A percentile compares a stretch with the other conserved stretches of the same genome.
Evolutionary conservation across 176 grass and related monocot species (phyloP).

Genomic region (maize (Zea mays)): DNA sequence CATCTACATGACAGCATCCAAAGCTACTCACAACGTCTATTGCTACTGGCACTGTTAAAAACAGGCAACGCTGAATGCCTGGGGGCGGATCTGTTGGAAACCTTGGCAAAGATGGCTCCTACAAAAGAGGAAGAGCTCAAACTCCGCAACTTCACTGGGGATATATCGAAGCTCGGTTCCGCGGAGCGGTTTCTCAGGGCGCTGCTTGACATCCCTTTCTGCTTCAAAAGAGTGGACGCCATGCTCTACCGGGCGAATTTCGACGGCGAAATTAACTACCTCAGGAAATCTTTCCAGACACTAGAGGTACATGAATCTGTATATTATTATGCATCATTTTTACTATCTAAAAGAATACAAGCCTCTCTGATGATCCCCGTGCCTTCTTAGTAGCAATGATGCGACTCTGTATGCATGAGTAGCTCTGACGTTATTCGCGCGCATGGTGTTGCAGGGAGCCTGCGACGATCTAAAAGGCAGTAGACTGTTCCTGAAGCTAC

Average conservation of each 20-base stretch:
- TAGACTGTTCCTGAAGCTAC: conserved; percentile 78
- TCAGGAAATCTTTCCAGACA: conserved; percentile 81
- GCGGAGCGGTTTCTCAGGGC: conserved; percentile 82
- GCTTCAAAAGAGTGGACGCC: conserved; percentile 85
- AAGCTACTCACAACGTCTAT: conserved; percentile 15
- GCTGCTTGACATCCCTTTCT: conserved; percentile 83
- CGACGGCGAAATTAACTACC: conserved; percentile 85
- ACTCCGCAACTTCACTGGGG: conserved; percentile 65
- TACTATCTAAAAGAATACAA: neutral
- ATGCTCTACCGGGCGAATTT: conserved; percentile 96
- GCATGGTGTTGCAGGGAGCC: conserved; percentile 56
- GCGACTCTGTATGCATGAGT: no score
- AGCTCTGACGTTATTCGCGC: conserved; percentile 26
- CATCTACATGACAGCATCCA: neutral
- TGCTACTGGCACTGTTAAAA: conserved; percentile 6
- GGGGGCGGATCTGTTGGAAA: conserved; percentile 87
- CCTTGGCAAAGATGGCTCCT: conserved; percentile 97
- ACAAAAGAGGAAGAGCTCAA: conserved; percentile 96
- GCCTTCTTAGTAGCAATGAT: neutral
- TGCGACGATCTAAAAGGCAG: conserved; percentile 88
- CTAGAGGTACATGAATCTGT: conserved; percentile 56
- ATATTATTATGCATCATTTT: neutral
- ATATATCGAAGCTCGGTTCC: conserved; percentile 77
- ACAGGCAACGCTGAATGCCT: conserved; percentile 85
- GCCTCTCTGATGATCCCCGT: neutral